Evolutionary conservation across 1,284 basidiomycete species (phyloP).

Genomic region (Thecaphora thlaspeos): DNA sequence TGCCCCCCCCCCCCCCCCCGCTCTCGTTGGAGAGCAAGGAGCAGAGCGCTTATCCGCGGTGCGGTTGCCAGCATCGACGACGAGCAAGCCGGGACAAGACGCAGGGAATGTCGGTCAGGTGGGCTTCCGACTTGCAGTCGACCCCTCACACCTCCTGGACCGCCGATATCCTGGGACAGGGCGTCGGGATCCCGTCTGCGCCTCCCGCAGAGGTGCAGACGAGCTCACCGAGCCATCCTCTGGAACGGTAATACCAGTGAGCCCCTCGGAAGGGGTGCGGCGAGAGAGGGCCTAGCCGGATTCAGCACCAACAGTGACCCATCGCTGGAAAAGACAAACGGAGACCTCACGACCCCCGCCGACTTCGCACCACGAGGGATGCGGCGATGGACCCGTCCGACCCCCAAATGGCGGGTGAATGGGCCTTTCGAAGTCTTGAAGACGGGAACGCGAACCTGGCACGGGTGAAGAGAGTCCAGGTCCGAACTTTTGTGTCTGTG

Average conservation of each 20-base stretch:
- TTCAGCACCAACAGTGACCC: conserved; percentile 31
- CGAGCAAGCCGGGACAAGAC: no score
- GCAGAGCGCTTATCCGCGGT: no score
- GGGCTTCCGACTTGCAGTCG: conserved; percentile 41
- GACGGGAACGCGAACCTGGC: conserved; percentile 49
- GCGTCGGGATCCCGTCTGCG: conserved; percentile 38
- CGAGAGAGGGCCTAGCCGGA: conserved; percentile 26
- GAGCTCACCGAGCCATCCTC: conserved; percentile 15
- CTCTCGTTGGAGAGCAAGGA: no score
- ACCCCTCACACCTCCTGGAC: conserved; percentile 27
- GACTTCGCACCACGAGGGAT: not conserved
- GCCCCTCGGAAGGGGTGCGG: conserved; percentile 13
- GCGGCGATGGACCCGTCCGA: not conserved
- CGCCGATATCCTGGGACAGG: conserved; percentile 37
- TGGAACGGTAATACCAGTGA: conserved; percentile 4
- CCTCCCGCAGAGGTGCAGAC: conserved; percentile 20
- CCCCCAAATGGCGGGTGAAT: conserved; percentile 23
- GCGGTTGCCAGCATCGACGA: no score
- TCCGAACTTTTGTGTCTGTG: conserved; percentile 46
- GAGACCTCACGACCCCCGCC: no score
- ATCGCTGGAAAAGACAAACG: conserved; percentile 3
- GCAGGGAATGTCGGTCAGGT: conserved; percentile 35
- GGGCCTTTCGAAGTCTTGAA: conserved; percentile 33
- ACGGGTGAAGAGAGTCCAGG: conserved; percentile 39
- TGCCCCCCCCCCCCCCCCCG: no score